These are phyloP conservation scores for Dujonia santamariae DNA, from an alignment of 1,139 yeast species.

Conservation along the genomic window DNA sequence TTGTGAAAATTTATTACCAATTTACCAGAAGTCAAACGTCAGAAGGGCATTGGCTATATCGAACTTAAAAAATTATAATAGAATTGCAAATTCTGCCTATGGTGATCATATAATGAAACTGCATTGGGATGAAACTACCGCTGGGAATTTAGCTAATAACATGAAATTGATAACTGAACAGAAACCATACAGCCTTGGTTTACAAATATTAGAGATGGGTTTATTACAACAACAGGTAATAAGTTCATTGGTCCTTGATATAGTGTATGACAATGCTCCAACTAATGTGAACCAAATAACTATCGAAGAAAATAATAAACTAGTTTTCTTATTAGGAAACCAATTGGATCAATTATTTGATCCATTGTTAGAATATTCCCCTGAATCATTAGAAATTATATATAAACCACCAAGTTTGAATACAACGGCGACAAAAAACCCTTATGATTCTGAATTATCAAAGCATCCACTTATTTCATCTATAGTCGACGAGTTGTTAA, in stretches of 20 bases:
- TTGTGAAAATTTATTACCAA: conserved; percentile 59
- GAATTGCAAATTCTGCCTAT: conserved; percentile 25
- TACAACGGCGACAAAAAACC: conserved; percentile 7
- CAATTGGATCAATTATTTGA: conserved; percentile 88
- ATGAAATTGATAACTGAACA: conserved; percentile 51
- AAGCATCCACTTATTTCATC: conserved; percentile 24
- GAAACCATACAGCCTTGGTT: conserved; percentile 58
- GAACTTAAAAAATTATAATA: conserved; percentile 62
- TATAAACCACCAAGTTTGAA: conserved; percentile 50
- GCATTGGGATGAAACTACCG: conserved; percentile 71
- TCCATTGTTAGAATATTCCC: conserved; percentile 86
- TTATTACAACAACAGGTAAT: conserved; percentile 54
- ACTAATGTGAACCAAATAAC: conserved; percentile 14
- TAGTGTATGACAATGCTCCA: conserved; percentile 55
- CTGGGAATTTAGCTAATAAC: conserved; percentile 67
- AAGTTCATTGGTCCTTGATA: conserved; percentile 63
- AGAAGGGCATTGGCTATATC: conserved; percentile 78
- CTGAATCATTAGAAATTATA: conserved; percentile 72
- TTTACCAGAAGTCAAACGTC: conserved; percentile 54
- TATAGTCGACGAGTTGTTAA: conserved; percentile 63
- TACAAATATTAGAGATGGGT: conserved; percentile 51
- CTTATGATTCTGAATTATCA: too few relatives aligned
- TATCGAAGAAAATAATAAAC: conserved; percentile 66
- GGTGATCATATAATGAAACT: conserved; percentile 20
- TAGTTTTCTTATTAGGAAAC: conserved; percentile 75